Conservation (phyloP, 73 alveolate genomes). For the Uronychia binucleata region DNA sequence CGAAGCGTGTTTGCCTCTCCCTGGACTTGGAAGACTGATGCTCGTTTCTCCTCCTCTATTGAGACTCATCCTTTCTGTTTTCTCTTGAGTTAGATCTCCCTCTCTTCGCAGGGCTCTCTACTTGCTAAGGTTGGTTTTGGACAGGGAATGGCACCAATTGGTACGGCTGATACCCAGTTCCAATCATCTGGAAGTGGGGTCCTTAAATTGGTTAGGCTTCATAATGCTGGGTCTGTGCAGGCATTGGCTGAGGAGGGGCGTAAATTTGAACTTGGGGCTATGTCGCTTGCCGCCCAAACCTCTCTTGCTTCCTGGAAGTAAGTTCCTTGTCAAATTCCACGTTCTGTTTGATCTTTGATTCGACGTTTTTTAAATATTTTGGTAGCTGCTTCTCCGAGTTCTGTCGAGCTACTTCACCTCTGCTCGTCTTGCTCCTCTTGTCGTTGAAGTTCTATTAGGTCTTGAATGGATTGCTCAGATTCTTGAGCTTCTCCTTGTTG, state of each 20-base stretch:
- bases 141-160: neutral
- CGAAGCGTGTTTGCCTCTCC: neutral
- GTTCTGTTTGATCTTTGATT: neutral
- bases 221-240: neutral
- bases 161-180: neutral
- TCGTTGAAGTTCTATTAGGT: neutral
- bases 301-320: too few relatives aligned
- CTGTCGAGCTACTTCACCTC: neutral
- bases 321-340: neutral
- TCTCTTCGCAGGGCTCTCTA: neutral
- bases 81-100: neutral
- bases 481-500: neutral
- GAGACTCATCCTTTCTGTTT: neutral
- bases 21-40: neutral
- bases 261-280: neutral
- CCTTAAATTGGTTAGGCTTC: too few relatives aligned
- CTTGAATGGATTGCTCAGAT: neutral
- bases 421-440: neutral
- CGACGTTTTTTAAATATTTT: neutral
- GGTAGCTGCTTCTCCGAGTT: neutral
- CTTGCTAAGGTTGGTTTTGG: neutral
- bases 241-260: neutral
- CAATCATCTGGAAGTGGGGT: too few relatives aligned
- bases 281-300: neutral
- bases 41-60: neutral